Evolutionary conservation across 2,329 filamentous ascomycete species (phyloP).

Genomic region (Teratosphaeria zuluensis): DNA sequence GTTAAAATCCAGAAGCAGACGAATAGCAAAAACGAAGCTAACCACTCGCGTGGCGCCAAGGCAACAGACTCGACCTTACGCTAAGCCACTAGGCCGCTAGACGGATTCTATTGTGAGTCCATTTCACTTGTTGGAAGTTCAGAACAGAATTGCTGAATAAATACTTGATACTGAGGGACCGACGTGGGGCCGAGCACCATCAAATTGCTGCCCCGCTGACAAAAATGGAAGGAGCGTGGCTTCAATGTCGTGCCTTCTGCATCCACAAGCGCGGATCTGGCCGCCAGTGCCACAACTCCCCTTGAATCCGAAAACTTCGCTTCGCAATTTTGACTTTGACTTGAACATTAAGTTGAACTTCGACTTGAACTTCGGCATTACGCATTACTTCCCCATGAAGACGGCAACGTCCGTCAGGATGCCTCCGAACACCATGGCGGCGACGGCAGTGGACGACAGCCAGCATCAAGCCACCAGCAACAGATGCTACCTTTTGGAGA

Average conservation of each 20-base stretch:
- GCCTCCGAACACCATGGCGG: background rate
- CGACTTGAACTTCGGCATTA: background rate
- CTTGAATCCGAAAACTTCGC: background rate
- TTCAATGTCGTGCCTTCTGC: no score
- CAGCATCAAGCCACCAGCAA: background rate
- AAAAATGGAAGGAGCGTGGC: background rate
- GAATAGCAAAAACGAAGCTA: background rate
- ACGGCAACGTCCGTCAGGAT: background rate
- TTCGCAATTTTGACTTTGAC: background rate
- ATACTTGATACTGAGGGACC: no score
- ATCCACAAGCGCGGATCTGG: background rate
- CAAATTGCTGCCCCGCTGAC: background rate
- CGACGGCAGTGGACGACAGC: no score
- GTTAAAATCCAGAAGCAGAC: background rate
- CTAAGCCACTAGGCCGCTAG: background rate
- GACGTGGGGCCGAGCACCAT: no score
- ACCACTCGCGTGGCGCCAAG: background rate
- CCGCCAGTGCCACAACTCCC: no score
- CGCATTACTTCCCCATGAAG: background rate
- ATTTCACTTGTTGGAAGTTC: background rate
- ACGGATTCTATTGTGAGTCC: background rate
- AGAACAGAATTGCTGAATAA: background rate
- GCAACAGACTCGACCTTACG: background rate
- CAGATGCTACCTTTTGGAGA: background rate
- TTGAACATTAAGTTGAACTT: background rate